Conservation (phyloP, 164 flowering plant species). For the Umbellularia californica region DNA sequence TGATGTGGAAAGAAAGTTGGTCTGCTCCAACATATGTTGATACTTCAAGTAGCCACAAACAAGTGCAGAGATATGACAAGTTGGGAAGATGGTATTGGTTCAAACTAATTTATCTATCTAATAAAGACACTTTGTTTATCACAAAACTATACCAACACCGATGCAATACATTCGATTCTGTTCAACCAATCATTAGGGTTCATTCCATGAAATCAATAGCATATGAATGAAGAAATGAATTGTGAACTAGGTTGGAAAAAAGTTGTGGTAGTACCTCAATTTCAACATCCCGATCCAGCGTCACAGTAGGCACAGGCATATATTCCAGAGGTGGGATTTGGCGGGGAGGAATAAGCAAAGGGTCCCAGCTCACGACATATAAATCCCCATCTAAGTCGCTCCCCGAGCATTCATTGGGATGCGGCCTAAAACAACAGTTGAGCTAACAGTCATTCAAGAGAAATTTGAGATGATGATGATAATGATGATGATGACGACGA, state of each 20-base stretch:
- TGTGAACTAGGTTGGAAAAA: background rate
- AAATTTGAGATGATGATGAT: background rate
- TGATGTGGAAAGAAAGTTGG: too few species aligned
- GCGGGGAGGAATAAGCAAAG: constrained; percentile 56
- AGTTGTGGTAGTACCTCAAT: constrained; percentile 22
- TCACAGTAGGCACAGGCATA: constrained; percentile 33
- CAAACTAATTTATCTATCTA: too few species aligned
- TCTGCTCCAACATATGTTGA: too few species aligned
- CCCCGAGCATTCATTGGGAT: constrained; percentile 95
- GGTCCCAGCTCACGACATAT: constrained; percentile 85
- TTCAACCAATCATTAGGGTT: too few species aligned
- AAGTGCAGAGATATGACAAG: too few species aligned
- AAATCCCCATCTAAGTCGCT: constrained; percentile 92
- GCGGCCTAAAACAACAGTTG: constrained; percentile 50
- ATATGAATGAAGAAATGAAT: background rate
- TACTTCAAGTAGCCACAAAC: too few species aligned
- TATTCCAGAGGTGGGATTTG: constrained; percentile 70
- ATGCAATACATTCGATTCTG: too few species aligned
- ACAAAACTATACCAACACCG: too few species aligned
- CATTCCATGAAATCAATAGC: too few species aligned
- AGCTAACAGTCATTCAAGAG: background rate
- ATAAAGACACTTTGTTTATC: too few species aligned
- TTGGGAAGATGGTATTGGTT: too few species aligned
- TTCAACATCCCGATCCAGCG: constrained; percentile 63
- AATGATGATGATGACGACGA: background rate